These are phyloP conservation scores for Microbotryomycetes sp. DNA, from an alignment of 1,284 basidiomycete species.

Conservation along the genomic window DNA sequence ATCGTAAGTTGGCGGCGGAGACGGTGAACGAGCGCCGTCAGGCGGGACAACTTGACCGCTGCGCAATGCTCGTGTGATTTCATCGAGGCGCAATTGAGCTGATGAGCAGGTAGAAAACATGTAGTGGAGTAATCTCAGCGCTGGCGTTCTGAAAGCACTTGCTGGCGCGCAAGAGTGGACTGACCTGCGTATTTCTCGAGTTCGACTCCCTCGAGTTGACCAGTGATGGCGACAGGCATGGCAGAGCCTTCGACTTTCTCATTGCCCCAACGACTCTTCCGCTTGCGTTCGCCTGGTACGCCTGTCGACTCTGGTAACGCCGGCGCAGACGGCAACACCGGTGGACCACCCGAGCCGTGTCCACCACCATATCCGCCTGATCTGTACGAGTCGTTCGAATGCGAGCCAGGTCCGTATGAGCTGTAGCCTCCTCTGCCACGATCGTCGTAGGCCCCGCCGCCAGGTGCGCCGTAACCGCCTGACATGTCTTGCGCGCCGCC, in stretches of 20 bases:
- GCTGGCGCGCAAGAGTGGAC: background rate
- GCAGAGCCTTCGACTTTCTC: slow-evolving; percentile 69
- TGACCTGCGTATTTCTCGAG: slow-evolving; percentile 69
- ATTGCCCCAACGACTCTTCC: slow-evolving; percentile 92
- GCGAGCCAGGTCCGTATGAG: slow-evolving; percentile 19
- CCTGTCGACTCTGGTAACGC: background rate
- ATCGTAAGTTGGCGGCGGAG: slow-evolving; percentile 96
- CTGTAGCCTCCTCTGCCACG: slow-evolving; percentile 15
- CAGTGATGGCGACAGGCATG: slow-evolving; percentile 83
- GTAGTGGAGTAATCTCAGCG: background rate
- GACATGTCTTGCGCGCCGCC: slow-evolving; percentile 26
- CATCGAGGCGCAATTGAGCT: slow-evolving; percentile 87
- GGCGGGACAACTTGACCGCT: slow-evolving; percentile 93
- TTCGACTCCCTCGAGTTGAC: slow-evolving; percentile 82
- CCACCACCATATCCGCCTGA: slow-evolving; percentile 24
- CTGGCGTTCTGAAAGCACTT: background rate
- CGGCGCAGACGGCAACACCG: background rate
- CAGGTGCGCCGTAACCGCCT: slow-evolving; percentile 25
- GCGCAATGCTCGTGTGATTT: slow-evolving; percentile 90
- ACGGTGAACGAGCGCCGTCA: slow-evolving; percentile 73
- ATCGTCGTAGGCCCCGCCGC: slow-evolving; percentile 18
- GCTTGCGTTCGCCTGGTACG: slow-evolving; percentile 56
- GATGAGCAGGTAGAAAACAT: slow-evolving; percentile 44
- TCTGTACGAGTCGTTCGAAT: slow-evolving; percentile 10
- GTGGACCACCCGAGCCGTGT: background rate